phyloP scores from a whole-genome alignment of 176 grass and related monocot species.

The Ensete glaucum region DNA sequence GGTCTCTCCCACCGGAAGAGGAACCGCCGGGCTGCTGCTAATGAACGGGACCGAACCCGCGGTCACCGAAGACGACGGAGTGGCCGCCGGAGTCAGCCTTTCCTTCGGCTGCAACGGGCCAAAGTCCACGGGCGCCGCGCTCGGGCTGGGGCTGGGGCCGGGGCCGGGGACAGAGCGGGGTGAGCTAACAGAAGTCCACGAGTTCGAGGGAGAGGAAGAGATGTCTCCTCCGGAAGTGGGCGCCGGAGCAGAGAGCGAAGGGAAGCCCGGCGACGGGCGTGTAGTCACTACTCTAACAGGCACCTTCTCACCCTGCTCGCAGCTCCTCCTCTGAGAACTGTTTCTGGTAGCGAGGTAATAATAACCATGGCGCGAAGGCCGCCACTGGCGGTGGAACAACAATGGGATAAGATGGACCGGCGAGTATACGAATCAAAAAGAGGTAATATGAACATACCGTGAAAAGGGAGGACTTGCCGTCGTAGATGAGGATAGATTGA shows the following conservation, averaged over 20 bases:
- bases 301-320: neutral
- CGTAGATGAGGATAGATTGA: neutral
- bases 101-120: slow-evolving; percentile 16
- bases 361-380: slow-evolving; percentile 1
- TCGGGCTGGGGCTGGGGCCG: neutral
- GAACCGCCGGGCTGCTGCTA: slow-evolving; percentile 75
- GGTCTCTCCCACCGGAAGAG: slow-evolving; percentile 59
- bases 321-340: neutral
- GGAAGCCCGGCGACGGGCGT: neutral
- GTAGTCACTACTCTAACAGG: neutral
- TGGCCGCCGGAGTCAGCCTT: neutral
- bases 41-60: slow-evolving; percentile 56
- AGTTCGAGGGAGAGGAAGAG: neutral
- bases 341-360: slow-evolving; percentile 1
- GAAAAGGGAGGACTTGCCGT: slow-evolving; percentile 2
- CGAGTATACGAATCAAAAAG: neutral
- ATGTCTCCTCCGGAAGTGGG: slow-evolving; percentile 10
- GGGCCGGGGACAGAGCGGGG: neutral
- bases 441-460: neutral
- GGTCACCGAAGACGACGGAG: slow-evolving; percentile 29
- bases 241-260: slow-evolving; percentile 4
- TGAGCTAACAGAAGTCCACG: neutral
- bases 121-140: neutral
- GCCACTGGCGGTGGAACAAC: neutral
- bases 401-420: too few species aligned